Conservation (phyloP, 2,329 filamentous ascomycete species). For the Ceratocystis cacaofunesta region DNA sequence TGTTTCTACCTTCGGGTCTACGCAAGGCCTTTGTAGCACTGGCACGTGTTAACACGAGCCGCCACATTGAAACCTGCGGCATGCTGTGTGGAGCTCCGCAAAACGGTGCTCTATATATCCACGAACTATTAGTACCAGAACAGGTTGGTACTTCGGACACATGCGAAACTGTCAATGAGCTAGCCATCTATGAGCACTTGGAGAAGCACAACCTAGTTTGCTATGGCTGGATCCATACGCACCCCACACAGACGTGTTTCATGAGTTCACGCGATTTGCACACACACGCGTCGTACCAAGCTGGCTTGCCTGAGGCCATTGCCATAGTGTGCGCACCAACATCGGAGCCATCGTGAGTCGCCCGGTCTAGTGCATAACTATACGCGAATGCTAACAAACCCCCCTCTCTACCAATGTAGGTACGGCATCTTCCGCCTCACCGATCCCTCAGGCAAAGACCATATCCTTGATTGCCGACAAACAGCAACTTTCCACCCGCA, state of each 20-base stretch:
- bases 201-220: conserved; percentile 70
- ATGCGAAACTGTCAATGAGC: conserved; percentile 84
- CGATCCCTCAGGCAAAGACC: conserved; percentile 74
- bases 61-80: conserved; percentile 85
- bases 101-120: conserved; percentile 87
- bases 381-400: conserved; percentile 8
- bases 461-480: conserved; percentile 67
- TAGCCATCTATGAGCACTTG: conserved; percentile 75
- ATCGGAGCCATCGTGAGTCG: conserved; percentile 55
- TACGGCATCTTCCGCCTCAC: conserved; percentile 89
- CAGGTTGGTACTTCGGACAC: conserved; percentile 84
- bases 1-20: conserved; percentile 70
- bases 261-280: conserved; percentile 92
- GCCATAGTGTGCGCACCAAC: conserved; percentile 90
- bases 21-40: conserved; percentile 59
- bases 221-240: conserved; percentile 95
- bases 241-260: conserved; percentile 92
- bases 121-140: conserved; percentile 74
- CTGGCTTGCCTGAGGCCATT: conserved; percentile 91
- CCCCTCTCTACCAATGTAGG: conserved; percentile 28
- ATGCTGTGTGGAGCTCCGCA: conserved; percentile 83
- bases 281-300: conserved; percentile 85
- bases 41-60: conserved; percentile 60
- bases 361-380: background rate
- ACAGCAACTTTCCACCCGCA: conserved; percentile 73